These are phyloP conservation scores for Solanum clarkiae DNA, from an alignment of 257 asterid genomes.

Conservation along the genomic window DNA sequence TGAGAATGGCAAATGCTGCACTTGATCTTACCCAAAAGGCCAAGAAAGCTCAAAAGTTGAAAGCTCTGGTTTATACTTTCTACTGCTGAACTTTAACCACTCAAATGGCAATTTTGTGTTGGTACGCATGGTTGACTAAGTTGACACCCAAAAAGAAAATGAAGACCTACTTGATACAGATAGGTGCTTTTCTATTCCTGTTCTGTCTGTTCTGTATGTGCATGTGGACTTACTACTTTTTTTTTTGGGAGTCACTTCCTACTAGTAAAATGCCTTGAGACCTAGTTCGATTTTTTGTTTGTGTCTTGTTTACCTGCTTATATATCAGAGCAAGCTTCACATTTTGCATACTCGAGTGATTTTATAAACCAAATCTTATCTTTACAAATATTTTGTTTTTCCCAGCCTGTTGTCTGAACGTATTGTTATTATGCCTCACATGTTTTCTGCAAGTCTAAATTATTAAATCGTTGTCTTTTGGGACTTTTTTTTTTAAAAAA, in stretches of 20 bases:
- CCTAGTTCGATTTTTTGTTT: neutral
- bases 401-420: neutral
- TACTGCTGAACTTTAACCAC: neutral
- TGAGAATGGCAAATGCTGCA: neutral
- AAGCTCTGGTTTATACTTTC: neutral
- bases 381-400: neutral
- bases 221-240: neutral
- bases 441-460: neutral
- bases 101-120: neutral
- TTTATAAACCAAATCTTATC: neutral
- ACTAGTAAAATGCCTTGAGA: neutral
- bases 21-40: neutral
- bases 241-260: neutral
- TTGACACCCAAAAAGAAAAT: neutral
- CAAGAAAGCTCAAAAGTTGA: neutral
- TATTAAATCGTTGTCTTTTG: neutral
- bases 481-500: neutral
- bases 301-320: neutral
- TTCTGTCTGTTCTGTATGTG: neutral
- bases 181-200: neutral
- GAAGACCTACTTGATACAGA: neutral
- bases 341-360: neutral
- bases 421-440: neutral
- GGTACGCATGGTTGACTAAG: neutral
- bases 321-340: neutral